These are phyloP conservation scores for Picea mariana DNA, from an alignment of 83 land plant species.

Conservation along the genomic window DNA sequence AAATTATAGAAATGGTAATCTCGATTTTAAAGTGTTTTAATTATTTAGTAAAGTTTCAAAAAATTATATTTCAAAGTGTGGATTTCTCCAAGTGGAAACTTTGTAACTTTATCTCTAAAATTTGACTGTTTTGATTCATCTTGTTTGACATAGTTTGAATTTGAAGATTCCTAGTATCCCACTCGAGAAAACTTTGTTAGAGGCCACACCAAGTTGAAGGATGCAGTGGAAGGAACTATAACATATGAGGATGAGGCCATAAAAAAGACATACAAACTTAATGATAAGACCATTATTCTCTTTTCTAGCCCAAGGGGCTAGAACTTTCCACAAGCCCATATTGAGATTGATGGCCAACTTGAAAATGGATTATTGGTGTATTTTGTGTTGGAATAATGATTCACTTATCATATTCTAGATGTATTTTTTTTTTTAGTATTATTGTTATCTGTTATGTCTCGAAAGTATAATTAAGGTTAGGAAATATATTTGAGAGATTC, in stretches of 20 bases:
- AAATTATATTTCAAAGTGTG: not conserved
- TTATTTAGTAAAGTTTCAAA: not conserved
- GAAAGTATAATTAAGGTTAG: too few species aligned
- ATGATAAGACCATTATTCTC: constrained; percentile 67
- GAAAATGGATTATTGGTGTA: constrained; percentile 79
- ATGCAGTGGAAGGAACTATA: constrained; percentile 78
- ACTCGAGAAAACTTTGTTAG: constrained; percentile 87
- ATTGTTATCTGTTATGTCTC: too few species aligned
- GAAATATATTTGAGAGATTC: too few species aligned
- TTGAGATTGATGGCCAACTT: constrained; percentile 86
- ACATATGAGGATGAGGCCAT: constrained; percentile 66
- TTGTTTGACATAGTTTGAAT: constrained; percentile 50
- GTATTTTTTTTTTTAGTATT: too few species aligned
- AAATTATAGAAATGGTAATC: too few species aligned
- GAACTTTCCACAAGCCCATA: constrained; percentile 88
- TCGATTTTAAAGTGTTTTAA: too few species aligned
- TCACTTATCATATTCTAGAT: too few species aligned
- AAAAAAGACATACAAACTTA: constrained; percentile 74
- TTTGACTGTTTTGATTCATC: not conserved
- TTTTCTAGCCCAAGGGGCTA: constrained; percentile 84
- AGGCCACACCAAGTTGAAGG: constrained; percentile 81
- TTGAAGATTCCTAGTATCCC: constrained; percentile 91
- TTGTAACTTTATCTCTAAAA: too few species aligned
- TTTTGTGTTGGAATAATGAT: constrained; percentile 5
- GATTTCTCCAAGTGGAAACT: not conserved